Evolutionary conservation across 139 green algal species (phyloP).

Genomic region (Monoraphidium neglectum): DNA sequence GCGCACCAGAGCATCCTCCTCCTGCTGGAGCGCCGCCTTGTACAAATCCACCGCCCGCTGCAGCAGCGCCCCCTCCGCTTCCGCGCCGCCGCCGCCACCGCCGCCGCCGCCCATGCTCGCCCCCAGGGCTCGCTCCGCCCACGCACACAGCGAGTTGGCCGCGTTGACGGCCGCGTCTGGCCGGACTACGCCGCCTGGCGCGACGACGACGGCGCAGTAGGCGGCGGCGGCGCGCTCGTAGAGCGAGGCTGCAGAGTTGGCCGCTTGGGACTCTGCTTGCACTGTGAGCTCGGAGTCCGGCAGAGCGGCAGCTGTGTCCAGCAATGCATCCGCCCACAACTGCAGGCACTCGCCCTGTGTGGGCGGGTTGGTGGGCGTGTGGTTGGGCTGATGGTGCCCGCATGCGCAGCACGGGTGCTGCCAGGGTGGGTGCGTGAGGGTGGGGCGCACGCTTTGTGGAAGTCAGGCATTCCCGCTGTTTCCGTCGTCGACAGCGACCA

Average conservation of each 20-base stretch:
- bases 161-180: constrained; percentile 55
- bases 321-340: constrained; percentile 40
- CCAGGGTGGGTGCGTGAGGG: too few relatives aligned
- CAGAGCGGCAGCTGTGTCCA: constrained; percentile 19
- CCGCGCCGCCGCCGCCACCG: too few relatives aligned
- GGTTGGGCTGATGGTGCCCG: too few relatives aligned
- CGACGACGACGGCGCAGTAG: constrained; percentile 45
- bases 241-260: constrained; percentile 11
- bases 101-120: too few relatives aligned
- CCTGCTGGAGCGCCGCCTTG: constrained; percentile 40
- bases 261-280: constrained; percentile 12
- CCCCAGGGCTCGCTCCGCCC: constrained; percentile 39
- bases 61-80: constrained; percentile 25
- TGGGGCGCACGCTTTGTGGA: too few relatives aligned
- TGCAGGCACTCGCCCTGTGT: constrained; percentile 62
- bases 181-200: constrained; percentile 1
- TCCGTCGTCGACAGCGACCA: too few relatives aligned
- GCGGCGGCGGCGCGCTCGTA: constrained; percentile 39
- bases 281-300: constrained; percentile 39
- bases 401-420: too few relatives aligned
- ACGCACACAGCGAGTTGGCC: constrained; percentile 49
- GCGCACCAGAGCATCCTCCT: constrained; percentile 63
- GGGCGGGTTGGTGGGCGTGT: too few relatives aligned
- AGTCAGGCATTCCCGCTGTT: too few relatives aligned
- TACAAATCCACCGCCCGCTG: constrained; percentile 44